Conservation (phyloP, 179 eudicot species). For the Dionaea muscipula region DNA sequence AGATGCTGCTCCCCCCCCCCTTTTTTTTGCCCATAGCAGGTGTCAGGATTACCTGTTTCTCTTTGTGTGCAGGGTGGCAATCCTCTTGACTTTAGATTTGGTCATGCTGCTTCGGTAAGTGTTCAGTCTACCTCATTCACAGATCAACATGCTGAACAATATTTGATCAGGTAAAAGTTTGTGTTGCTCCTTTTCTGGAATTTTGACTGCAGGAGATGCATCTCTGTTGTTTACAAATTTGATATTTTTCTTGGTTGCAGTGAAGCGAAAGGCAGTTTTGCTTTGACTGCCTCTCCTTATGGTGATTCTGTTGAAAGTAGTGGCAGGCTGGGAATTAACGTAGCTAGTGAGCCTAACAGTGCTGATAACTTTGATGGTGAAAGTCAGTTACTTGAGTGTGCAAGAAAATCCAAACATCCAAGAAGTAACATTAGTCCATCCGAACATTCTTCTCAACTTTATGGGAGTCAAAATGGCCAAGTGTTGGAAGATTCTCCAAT, state of each 20-base stretch:
- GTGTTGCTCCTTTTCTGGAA: not conserved
- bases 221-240: not conserved
- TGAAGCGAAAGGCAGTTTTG: slow-evolving; percentile 93
- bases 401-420: slow-evolving; percentile 30
- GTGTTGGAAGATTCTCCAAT: slow-evolving; percentile 60
- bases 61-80: slow-evolving; percentile 67
- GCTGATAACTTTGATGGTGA: slow-evolving; percentile 98
- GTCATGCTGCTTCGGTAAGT: slow-evolving; percentile 55
- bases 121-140: slow-evolving; percentile 80
- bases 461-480: slow-evolving; percentile 33
- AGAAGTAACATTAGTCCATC: slow-evolving; percentile 35
- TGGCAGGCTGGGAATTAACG: slow-evolving; percentile 59
- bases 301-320: slow-evolving; percentile 98
- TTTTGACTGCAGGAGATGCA: not conserved
- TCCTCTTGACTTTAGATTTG: slow-evolving; percentile 80
- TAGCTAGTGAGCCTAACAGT: slow-evolving; percentile 65
- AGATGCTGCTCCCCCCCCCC: no score
- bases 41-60: not conserved
- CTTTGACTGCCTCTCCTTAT: slow-evolving; percentile 75
- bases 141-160: slow-evolving; percentile 52
- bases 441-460: slow-evolving; percentile 49
- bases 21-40: not conserved
- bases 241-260: slow-evolving; percentile 28
- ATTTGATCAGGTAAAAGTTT: slow-evolving; percentile 48
- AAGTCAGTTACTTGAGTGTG: slow-evolving; percentile 44